Conservation (phyloP, 768 basidiomycete genomes). For the Amanita rubescens region DNA sequence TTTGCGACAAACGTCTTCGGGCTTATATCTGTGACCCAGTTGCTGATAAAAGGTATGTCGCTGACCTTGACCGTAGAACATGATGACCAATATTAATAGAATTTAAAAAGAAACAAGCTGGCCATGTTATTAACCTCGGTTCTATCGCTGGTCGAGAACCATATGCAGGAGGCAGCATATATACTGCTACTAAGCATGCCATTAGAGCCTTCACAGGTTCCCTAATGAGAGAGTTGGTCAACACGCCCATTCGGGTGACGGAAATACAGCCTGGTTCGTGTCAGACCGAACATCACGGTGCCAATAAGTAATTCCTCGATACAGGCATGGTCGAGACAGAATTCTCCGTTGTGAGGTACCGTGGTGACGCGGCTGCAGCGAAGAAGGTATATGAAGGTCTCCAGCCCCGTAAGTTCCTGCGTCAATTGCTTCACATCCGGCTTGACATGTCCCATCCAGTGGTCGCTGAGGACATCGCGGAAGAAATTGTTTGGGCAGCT, state of each 20-base stretch:
- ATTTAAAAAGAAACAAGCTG: slow-evolving; percentile 69
- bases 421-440: neutral
- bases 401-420: slow-evolving; percentile 61
- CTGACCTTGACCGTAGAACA: neutral
- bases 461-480: slow-evolving; percentile 82
- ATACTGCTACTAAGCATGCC: slow-evolving; percentile 86
- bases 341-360: slow-evolving; percentile 87
- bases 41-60: slow-evolving; percentile 48
- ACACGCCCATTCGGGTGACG: slow-evolving; percentile 88
- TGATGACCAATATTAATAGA: slow-evolving; percentile 34
- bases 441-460: slow-evolving; percentile 36
- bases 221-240: slow-evolving; percentile 80
- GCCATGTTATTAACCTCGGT: slow-evolving; percentile 93
- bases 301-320: neutral
- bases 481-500: slow-evolving; percentile 97
- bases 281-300: slow-evolving; percentile 8
- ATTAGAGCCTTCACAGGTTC: slow-evolving; percentile 82
- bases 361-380: slow-evolving; percentile 76
- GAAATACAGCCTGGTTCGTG: slow-evolving; percentile 84
- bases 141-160: slow-evolving; percentile 86
- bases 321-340: slow-evolving; percentile 47
- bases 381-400: slow-evolving; percentile 89
- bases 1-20: slow-evolving; percentile 79
- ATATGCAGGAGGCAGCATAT: slow-evolving; percentile 88
- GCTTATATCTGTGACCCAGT: slow-evolving; percentile 75